Evolutionary conservation across 345 rosid genomes (phyloP).

Genomic region (Conringia planisiliqua): DNA sequence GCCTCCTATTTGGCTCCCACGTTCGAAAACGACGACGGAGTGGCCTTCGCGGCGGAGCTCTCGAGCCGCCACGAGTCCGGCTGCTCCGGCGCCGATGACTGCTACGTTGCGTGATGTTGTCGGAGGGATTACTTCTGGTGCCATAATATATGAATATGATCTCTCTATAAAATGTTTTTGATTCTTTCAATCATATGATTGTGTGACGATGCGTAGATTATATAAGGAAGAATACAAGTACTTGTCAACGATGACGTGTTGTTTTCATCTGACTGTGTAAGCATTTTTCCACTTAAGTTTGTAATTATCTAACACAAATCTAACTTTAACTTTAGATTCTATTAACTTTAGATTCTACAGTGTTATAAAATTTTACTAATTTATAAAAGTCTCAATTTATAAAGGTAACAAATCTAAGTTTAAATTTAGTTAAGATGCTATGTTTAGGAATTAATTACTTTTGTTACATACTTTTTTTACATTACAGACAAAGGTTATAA

Average conservation of each 20-base stretch:
- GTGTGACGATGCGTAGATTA: too few relatives aligned
- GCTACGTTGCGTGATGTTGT: slow-evolving; percentile 49
- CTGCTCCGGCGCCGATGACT: slow-evolving; percentile 76
- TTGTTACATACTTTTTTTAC: too few relatives aligned
- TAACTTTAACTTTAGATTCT: too few relatives aligned
- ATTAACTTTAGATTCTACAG: too few relatives aligned
- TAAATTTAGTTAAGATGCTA: too few relatives aligned
- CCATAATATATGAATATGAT: background rate
- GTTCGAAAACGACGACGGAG: slow-evolving; percentile 62
- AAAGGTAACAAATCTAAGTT: too few relatives aligned
- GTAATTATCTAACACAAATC: too few relatives aligned
- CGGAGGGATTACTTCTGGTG: background rate
- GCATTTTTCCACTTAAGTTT: background rate
- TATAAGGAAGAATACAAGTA: background rate
- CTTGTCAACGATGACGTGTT: background rate
- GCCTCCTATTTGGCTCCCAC: slow-evolving; percentile 52
- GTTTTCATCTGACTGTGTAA: background rate
- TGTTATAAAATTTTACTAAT: too few relatives aligned
- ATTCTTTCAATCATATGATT: too few relatives aligned
- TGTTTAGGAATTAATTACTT: too few relatives aligned
- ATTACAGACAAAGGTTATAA: too few relatives aligned
- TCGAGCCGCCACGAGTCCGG: slow-evolving; percentile 66
- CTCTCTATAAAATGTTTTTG: background rate
- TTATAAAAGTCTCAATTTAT: too few relatives aligned
- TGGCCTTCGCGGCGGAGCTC: slow-evolving; percentile 74